phyloP scores from a whole-genome alignment of 495 filamentous ascomycete genomes.

The Ramalina peruviana region DNA sequence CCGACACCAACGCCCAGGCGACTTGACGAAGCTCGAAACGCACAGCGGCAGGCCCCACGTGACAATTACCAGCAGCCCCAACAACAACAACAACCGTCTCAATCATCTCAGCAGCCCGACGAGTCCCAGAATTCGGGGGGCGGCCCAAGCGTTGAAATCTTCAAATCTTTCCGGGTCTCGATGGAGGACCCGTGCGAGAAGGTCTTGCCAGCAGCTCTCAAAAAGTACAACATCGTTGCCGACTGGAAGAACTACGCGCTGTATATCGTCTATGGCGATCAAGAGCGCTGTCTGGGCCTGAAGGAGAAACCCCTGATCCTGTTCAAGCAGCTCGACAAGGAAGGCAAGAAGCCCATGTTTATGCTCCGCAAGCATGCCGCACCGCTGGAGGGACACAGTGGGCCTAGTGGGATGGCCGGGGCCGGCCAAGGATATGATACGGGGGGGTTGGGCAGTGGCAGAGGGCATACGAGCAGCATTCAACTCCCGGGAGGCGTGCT shows the following conservation, averaged over 20 bases:
- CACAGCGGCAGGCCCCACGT: neutral
- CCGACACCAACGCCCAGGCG: conserved; percentile 25
- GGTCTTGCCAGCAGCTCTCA: conserved; percentile 85
- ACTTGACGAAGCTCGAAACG: neutral
- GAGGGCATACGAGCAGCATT: conserved; percentile 13
- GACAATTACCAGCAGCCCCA: conserved; percentile 4
- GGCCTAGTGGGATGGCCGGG: conserved; percentile 6
- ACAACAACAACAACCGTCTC: conserved; percentile 1
- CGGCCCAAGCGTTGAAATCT: conserved; percentile 66
- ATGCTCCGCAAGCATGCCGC: conserved; percentile 67
- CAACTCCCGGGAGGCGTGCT: conserved; percentile 18
- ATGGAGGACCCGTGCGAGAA: conserved; percentile 98
- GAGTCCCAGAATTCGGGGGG: conserved; percentile 23
- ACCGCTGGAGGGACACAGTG: conserved; percentile 16
- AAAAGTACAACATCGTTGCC: conserved; percentile 95
- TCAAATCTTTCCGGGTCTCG: conserved; percentile 93
- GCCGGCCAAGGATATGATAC: conserved; percentile 3
- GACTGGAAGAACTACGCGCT: conserved; percentile 95
- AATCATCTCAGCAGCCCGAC: conserved; percentile 5
- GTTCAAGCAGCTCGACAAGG: conserved; percentile 92
- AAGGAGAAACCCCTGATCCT: conserved; percentile 88
- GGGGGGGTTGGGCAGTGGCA: conserved; percentile 10
- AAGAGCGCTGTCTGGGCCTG: conserved; percentile 82
- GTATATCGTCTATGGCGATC: conserved; percentile 94
- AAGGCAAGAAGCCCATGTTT: conserved; percentile 98